phyloP scores from a whole-genome alignment of 495 filamentous ascomycete species.

The Aspergillus affinis region DNA sequence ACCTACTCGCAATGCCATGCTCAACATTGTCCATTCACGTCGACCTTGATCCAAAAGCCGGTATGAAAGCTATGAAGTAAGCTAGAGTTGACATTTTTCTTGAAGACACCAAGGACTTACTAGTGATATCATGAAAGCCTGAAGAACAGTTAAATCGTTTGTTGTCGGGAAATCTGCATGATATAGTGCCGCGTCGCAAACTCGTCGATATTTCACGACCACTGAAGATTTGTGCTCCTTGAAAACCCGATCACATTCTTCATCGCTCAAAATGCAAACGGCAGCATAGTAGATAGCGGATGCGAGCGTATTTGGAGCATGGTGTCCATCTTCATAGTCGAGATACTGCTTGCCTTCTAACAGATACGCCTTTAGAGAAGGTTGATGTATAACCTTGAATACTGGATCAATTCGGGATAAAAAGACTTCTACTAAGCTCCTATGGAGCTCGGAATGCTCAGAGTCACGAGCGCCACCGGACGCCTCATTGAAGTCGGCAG shows the following conservation, averaged over 20 bases:
- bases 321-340: slow-evolving; percentile 31
- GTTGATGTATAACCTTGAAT: slow-evolving; percentile 40
- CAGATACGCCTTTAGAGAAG: slow-evolving; percentile 34
- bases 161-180: slow-evolving; percentile 53
- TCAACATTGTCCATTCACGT: slow-evolving; percentile 57
- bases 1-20: slow-evolving; percentile 65
- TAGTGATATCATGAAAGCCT: slow-evolving; percentile 56
- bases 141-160: slow-evolving; percentile 55
- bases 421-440: slow-evolving; percentile 25
- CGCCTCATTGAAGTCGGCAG: not conserved
- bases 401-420: slow-evolving; percentile 39
- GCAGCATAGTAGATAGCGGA: slow-evolving; percentile 56
- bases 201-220: slow-evolving; percentile 46
- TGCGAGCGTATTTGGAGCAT: slow-evolving; percentile 43
- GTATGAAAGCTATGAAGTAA: slow-evolving; percentile 40
- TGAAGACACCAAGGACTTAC: slow-evolving; percentile 22
- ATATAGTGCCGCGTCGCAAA: slow-evolving; percentile 48
- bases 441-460: not conserved
- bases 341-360: slow-evolving; percentile 32
- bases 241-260: slow-evolving; percentile 42
- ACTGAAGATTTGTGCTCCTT: slow-evolving; percentile 39
- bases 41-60: slow-evolving; percentile 39
- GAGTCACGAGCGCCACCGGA: not conserved
- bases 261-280: slow-evolving; percentile 39
- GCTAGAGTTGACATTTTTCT: not conserved